Evolutionary conservation across 768 basidiomycete genomes (phyloP), one percentile per base, ranked within the genome.

Genomic region (Kwoniella bestiolae): DNA sequence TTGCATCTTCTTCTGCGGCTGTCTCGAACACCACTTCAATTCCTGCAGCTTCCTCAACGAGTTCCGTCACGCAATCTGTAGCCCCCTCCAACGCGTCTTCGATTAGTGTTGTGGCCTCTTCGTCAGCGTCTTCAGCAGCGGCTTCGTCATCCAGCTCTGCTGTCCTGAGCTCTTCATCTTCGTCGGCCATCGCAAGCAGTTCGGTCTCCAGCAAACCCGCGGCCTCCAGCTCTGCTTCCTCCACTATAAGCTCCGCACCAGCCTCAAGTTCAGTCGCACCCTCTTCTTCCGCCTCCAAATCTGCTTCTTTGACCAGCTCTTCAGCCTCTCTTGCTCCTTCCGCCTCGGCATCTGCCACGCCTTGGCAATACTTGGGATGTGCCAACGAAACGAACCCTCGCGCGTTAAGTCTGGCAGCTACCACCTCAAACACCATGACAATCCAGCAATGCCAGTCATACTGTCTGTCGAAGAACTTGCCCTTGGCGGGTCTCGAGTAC

Each of bases 361-460:
- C 47, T 6, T 63, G 62, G 62, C 62, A 63, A 29, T 58, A 65
- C 12, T 47, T 66, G 45, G 69, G 62, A 5, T 71, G 70, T 53
- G 51, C 66, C 5, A 67, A 71, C 46, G 70, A 71, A 29, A 66
- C 66, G 46, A 50, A 51, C 25, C 67, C 67, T 21, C 67, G 75
- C 45, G 75, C 75, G 21, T 57, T 76, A 18, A 60, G 61, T 25
- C 59, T 65, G 7, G 70, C 70, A 5, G 64, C 70, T 4, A 69
- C 70, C 28, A 51, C 69, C 25, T 60, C 66, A 16, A 18, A 29
- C 16, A 25, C 25, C 8, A 74, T 74, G 73, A 74, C 73, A 3
- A 58, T 63, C 14, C 28, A 56, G 25, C 16, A 16, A 21, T 74
- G 73, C 45, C 56, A 62, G 7, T 3, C 61, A 9, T 74, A 56